These are phyloP conservation scores for Epithele typhae DNA, from an alignment of 768 basidiomycete species.

Conservation along the genomic window DNA sequence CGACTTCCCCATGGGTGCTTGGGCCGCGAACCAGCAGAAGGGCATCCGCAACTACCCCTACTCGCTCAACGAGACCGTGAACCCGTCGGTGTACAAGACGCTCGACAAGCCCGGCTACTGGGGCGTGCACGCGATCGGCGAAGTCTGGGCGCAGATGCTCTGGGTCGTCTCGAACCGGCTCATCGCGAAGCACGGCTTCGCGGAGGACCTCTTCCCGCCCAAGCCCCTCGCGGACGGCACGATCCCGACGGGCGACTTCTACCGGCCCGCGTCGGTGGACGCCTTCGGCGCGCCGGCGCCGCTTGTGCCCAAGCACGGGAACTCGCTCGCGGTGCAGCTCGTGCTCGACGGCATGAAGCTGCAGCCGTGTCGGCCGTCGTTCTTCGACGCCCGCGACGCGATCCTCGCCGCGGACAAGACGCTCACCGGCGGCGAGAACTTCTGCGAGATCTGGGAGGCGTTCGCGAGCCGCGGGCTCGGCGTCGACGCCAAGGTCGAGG, in stretches of 20 bases:
- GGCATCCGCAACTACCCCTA: conserved; percentile 92
- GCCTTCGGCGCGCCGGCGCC: conserved; percentile 44
- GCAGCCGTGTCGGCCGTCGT: conserved; percentile 85
- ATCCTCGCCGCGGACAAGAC: conserved; percentile 89
- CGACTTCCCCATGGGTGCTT: conserved; percentile 90
- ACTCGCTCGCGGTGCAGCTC: conserved; percentile 80
- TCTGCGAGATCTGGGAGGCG: conserved; percentile 80
- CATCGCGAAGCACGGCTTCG: conserved; percentile 80
- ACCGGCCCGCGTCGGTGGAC: conserved; percentile 39
- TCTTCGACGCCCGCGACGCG: conserved; percentile 87
- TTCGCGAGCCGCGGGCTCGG: conserved; percentile 85
- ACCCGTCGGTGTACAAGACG: conserved; percentile 92
- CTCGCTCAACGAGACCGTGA: conserved; percentile 66
- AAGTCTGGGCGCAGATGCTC: conserved; percentile 93
- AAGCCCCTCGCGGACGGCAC: conserved; percentile 57
- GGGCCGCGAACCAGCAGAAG: conserved; percentile 74
- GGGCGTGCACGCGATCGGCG: conserved; percentile 89
- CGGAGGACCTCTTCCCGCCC: conserved; percentile 79
- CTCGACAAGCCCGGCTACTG: conserved; percentile 93
- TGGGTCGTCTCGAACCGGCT: conserved; percentile 75
- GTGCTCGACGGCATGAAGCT: conserved; percentile 93
- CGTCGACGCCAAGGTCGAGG: conserved; percentile 64
- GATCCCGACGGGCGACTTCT: conserved; percentile 71
- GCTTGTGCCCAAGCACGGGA: conserved; percentile 86
- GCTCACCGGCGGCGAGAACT: conserved; percentile 91